Base-by-base conservation (phyloP, 805 yeast species). In the Ogataea paradorogensis region DNA sequence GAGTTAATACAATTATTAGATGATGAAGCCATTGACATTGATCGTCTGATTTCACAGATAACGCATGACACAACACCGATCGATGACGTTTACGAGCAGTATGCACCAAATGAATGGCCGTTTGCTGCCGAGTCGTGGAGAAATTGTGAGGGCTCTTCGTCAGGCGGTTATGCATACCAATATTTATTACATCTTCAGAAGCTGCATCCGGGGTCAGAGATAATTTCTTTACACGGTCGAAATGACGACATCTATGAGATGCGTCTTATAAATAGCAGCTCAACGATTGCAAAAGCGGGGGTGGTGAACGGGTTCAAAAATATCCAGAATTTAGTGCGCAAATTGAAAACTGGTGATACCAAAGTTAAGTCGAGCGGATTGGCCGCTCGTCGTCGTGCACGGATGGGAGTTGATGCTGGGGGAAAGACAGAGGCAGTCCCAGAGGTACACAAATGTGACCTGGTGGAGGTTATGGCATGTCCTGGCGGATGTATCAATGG, bases 401-500 rank as follows among this genome's bases (percentile, higher is more conserved):
- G 77, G 30, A 53, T 46, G 43, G 48, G 31, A 27, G 45, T 21
- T 2, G 30, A 14, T 8, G 14, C 36, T 11, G 35, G 38, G 14
- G 36, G 16, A 13, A 30, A 28, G 6, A 33, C 35, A 7, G 48
- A 40, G 13, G 46, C 47, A 9, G 66, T 50, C 1, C 80, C 80
- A 0, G 90, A 85, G 43, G 84, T 91, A 1, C 62, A 75, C 23
- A 69, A 66, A 28, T 81, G 85, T 51, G 93, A 87, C 46, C 86
- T 84, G 51, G 85, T 91, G 5, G 99, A 93, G 55, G 84, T 93
- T 31, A 91, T 89, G 96, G 99, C 99, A 1, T 93, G 99, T 61
- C 99, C 99, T 5, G 89, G 87, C 21, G 99, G 99, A 1, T 93
- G 98, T 56, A 85, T 90, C 41, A 93, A 91, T 55, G 99, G 99